Percentiles rank a stretch among this genome's conserved stretches.
These are phyloP conservation scores for Wickerhamiella hasegawae DNA, from an alignment of 805 yeast genomes.

Conservation along the genomic window DNA sequence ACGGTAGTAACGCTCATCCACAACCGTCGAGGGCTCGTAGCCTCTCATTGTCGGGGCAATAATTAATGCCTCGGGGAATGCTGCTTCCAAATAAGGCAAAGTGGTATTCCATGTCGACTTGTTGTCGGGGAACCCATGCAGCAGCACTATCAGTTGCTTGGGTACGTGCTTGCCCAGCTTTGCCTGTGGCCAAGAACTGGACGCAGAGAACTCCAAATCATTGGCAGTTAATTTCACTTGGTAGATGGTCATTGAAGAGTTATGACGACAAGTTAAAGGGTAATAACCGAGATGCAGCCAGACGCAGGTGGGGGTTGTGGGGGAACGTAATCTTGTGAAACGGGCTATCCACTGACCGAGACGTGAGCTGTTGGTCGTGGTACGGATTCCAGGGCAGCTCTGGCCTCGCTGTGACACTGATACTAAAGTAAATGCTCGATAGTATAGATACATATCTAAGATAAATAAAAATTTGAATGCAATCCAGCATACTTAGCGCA, in stretches of 20 bases:
- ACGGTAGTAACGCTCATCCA: slow-evolving; percentile 7
- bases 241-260: slow-evolving; percentile 3
- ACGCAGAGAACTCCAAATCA: slow-evolving; percentile 6
- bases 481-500: too few species aligned
- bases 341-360: too few species aligned
- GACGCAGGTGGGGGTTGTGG: too few species aligned
- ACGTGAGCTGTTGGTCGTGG: too few species aligned
- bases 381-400: too few species aligned
- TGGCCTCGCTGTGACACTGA: too few species aligned
- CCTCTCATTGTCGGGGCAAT: slow-evolving; percentile 16
- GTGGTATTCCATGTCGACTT: slow-evolving; percentile 11
- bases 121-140: slow-evolving; percentile 19
- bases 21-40: slow-evolving; percentile 14
- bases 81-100: slow-evolving; percentile 6
- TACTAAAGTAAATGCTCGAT: too few species aligned
- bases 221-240: slow-evolving; percentile 3
- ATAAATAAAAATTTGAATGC: too few species aligned
- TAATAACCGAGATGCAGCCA: too few species aligned
- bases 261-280: too few species aligned
- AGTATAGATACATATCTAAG: too few species aligned
- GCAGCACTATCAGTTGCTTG: slow-evolving; percentile 12
- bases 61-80: slow-evolving; percentile 10
- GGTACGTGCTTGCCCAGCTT: neutral
- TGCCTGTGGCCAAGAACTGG: slow-evolving; percentile 5
- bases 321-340: too few species aligned